Evolutionary conservation across 2,329 filamentous ascomycete species (phyloP).

Genomic region (Exophiala alcalophila): DNA sequence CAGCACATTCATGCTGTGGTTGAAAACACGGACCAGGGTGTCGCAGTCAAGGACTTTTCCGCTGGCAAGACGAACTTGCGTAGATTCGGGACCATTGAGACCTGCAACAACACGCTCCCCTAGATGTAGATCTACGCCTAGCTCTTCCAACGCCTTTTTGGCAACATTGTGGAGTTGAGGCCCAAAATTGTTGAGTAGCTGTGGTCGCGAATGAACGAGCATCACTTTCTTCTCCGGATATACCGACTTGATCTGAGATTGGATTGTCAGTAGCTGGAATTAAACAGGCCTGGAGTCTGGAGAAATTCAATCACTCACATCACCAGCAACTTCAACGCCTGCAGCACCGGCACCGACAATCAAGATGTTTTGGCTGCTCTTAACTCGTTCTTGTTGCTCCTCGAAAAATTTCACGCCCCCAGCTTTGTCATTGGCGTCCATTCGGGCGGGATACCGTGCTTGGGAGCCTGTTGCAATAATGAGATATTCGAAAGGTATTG

Average conservation of each 20-base stretch:
- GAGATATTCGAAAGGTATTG: conserved; percentile 53
- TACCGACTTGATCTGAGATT: conserved; percentile 47
- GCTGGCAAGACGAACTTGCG: conserved; percentile 11
- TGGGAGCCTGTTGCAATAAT: conserved; percentile 56
- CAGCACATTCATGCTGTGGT: too few relatives aligned
- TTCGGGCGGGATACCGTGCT: conserved; percentile 20
- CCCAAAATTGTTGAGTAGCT: conserved; percentile 27
- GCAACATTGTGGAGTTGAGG: conserved; percentile 16
- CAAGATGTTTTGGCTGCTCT: conserved; percentile 47
- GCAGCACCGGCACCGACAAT: conserved; percentile 50
- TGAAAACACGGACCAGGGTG: conserved; percentile 15
- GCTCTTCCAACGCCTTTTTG: conserved; percentile 16
- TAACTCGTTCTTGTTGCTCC: conserved; percentile 33
- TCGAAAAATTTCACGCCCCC: conserved; percentile 18
- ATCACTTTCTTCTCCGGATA: conserved; percentile 49
- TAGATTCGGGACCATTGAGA: conserved; percentile 7
- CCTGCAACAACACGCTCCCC: conserved; percentile 12
- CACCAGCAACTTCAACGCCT: conserved; percentile 51
- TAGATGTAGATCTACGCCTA: conserved; percentile 23
- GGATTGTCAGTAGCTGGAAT: too few relatives aligned
- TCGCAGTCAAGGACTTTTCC: conserved; percentile 13
- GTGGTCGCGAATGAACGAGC: conserved; percentile 46
- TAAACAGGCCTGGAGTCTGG: too few relatives aligned
- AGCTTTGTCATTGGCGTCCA: conserved; percentile 9
- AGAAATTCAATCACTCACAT: too few relatives aligned